Evolutionary conservation across 2,329 filamentous ascomycete genomes (phyloP), one percentile per base, ranked within the genome.

Genomic region (Colletotrichum spinosum): DNA sequence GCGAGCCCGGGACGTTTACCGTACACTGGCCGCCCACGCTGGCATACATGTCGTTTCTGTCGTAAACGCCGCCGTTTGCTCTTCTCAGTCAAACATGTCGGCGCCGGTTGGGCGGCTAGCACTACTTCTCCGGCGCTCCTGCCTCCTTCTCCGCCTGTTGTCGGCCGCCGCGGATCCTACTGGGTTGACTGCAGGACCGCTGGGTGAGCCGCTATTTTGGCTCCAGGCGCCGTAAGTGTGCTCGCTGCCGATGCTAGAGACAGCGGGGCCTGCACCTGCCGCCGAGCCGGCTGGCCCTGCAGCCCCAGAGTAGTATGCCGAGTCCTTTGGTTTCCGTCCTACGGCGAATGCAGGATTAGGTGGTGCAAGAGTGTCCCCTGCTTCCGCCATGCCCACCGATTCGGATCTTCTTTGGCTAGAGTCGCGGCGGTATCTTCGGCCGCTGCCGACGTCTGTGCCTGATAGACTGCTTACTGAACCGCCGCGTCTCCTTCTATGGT

Each of bases 261-360:
- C 76, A 4, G 84, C 84, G 39, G 75, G 76, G 3, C 76, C 77
- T 1, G 78, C 78, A 13, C 76, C 73, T 2, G 80, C 77, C 8
- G 72, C 71, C 79, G 80, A n/a, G 80, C 78, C 13, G 80, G 80
- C 3, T 80, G 78, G 65, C 7, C 85, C 13, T 80, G 80, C 3
- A 80, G 78, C 64, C 7, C 85, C 85, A 3, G 86, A 87, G 71
- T 88, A 89, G 70, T 90, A 89, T 8, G 86, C 85, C 49, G 86
- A 88, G 71, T 90, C 88, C 70, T 89, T 90, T 2, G 76, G 74
- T 10, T 75, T 78, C 70, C 81, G 80, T 64, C 79, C 78, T 1
- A 81, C 81, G 6, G 86, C 84, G 71, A 86, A 88, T 6, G 85
- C 80, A 9, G 88, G 85, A 60, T 84, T 82, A 0, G 88, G 87